Evolutionary conservation across 192 early-diverging fungal genomes (phyloP).

Genomic region (Rhizophagus sp.): DNA sequence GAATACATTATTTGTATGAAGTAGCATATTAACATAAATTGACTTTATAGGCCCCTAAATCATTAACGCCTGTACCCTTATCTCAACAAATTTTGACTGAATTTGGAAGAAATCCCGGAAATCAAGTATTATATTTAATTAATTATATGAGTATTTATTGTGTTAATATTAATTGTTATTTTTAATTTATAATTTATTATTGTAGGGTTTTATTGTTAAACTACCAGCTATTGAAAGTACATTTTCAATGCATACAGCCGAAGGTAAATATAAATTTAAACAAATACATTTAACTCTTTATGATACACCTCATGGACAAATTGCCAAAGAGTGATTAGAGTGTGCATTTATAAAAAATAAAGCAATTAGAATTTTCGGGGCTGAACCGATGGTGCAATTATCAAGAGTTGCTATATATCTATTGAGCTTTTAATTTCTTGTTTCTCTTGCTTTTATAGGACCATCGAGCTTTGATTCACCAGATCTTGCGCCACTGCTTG

Average conservation of each 20-base stretch:
- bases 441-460: constrained; percentile 30
- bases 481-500: constrained; percentile 56
- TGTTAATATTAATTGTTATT: background rate
- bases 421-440: background rate
- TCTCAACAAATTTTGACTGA: constrained; percentile 46
- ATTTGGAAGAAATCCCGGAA: constrained; percentile 40
- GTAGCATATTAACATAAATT: constrained; percentile 10
- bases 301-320: no score
- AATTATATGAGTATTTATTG: background rate
- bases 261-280: constrained; percentile 30
- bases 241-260: constrained; percentile 49
- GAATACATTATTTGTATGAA: background rate
- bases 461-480: constrained; percentile 48
- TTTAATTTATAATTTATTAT: constrained; percentile 1
- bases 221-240: constrained; percentile 60
- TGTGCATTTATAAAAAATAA: no score
- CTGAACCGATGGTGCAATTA: no score
- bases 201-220: constrained; percentile 48
- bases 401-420: background rate
- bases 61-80: constrained; percentile 40
- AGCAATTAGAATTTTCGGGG: no score
- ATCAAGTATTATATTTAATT: constrained; percentile 16
- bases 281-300: no score
- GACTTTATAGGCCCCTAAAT: background rate
- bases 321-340: no score